phyloP scores from a whole-genome alignment of 345 rosid genomes.

The Trapa incisa region DNA sequence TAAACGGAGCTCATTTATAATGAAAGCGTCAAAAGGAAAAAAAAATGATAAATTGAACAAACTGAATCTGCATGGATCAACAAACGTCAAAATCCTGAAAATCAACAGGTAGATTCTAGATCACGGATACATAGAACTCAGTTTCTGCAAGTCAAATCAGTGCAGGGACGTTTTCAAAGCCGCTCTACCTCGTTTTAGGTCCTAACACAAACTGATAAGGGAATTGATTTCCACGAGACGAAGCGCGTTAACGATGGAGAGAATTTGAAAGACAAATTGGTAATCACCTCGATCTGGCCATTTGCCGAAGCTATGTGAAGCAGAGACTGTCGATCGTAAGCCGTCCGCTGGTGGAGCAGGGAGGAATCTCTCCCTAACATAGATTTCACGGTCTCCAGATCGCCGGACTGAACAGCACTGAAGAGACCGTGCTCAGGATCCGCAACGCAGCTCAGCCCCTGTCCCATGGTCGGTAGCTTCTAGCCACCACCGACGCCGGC shows the following conservation, averaged over 20 bases:
- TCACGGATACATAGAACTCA: not conserved
- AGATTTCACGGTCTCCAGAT: conserved; percentile 29
- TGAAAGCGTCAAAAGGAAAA: conserved; percentile 6
- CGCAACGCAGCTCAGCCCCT: conserved; percentile 72
- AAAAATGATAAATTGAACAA: not conserved
- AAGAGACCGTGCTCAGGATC: conserved; percentile 59
- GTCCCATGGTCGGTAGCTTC: conserved; percentile 49
- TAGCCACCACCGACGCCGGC: not conserved
- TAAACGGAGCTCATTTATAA: not conserved
- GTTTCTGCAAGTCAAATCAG: not conserved
- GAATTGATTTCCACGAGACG: not conserved
- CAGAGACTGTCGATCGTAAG: conserved; percentile 73
- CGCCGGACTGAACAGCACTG: conserved; percentile 68
- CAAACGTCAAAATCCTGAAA: not conserved
- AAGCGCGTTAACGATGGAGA: not conserved
- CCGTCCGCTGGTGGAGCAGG: conserved; percentile 39
- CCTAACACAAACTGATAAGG: not conserved
- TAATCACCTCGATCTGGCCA: conserved; percentile 91
- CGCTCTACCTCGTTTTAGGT: not conserved
- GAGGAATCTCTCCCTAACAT: conserved; percentile 44
- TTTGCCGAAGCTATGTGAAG: conserved; percentile 92
- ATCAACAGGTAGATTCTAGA: not conserved
- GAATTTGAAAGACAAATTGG: not conserved
- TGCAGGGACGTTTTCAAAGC: not conserved
- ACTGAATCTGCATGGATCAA: conserved; percentile 2